A percentile compares a stretch with the other conserved stretches of the same genome.
Conservation (phyloP, 2,329 filamentous ascomycete species). For the Phialophora verrucosa region DNA sequence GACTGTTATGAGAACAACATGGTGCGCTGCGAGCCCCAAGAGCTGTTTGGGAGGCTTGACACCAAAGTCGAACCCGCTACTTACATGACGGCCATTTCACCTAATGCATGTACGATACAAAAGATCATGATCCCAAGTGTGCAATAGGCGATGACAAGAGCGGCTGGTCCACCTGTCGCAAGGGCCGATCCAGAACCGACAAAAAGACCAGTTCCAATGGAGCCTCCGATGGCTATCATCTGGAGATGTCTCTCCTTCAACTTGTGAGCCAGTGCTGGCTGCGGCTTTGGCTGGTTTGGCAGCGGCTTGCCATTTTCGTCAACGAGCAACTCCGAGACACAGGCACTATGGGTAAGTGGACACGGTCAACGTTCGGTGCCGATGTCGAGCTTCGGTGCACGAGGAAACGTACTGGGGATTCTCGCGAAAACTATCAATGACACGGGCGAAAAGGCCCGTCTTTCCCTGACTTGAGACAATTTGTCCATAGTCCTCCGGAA, state of each 20-base stretch:
- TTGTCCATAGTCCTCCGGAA: constrained; percentile 9
- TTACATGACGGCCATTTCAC: constrained; percentile 79
- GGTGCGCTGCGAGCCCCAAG: too few relatives aligned
- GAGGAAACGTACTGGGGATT: constrained; percentile 45
- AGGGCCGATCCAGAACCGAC: constrained; percentile 78
- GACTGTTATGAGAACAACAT: too few relatives aligned
- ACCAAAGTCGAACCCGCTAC: not conserved
- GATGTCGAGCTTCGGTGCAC: not conserved
- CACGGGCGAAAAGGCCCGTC: constrained; percentile 34
- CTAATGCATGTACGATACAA: constrained; percentile 86
- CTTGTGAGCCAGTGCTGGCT: constrained; percentile 74
- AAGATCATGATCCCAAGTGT: constrained; percentile 86
- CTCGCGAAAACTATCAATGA: constrained; percentile 50
- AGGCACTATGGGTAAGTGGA: constrained; percentile 33
- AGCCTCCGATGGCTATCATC: constrained; percentile 73
- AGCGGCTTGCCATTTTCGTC: constrained; percentile 61
- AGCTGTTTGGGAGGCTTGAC: too few relatives aligned
- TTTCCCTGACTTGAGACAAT: constrained; percentile 12
- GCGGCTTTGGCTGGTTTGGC: constrained; percentile 69
- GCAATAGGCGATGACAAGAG: constrained; percentile 73
- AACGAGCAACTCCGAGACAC: constrained; percentile 44
- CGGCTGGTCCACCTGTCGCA: constrained; percentile 74
- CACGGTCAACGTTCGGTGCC: not conserved
- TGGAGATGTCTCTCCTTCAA: constrained; percentile 81
- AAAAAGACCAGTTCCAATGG: constrained; percentile 87